Evolutionary conservation across 768 basidiomycete genomes (phyloP).

Genomic region (Tylopilus subfusipes): DNA sequence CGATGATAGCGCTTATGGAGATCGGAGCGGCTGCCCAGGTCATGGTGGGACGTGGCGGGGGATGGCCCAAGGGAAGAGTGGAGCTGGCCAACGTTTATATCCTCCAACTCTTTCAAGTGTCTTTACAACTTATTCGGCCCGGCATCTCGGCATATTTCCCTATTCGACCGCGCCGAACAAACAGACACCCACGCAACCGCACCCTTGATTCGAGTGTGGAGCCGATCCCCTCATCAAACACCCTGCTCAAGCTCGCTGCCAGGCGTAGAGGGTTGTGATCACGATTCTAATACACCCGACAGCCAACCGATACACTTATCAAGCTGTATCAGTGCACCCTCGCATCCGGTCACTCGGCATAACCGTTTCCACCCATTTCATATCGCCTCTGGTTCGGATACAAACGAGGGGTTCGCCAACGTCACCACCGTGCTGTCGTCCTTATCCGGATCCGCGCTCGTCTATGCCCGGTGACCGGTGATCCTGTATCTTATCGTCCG

Average conservation of each 20-base stretch:
- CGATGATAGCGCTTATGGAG: conserved; percentile 28
- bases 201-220: background rate
- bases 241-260: no score
- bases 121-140: background rate
- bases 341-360: background rate
- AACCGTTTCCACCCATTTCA: background rate
- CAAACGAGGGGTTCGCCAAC: no score
- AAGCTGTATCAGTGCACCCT: no score
- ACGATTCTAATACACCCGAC: background rate
- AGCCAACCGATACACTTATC: background rate
- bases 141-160: conserved; percentile 24
- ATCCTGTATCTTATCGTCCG: background rate
- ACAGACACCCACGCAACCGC: no score
- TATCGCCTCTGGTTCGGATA: background rate
- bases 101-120: background rate
- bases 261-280: no score
- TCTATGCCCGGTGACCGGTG: no score
- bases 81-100: conserved; percentile 22
- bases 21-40: conserved; percentile 28
- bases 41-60: conserved; percentile 14
- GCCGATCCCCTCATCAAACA: background rate
- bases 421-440: background rate
- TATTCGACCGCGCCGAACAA: background rate
- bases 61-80: conserved; percentile 7
- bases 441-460: no score